Evolutionary conservation across 2,329 filamentous ascomycete genomes (phyloP).

Genomic region (Aureobasidium sp.): DNA sequence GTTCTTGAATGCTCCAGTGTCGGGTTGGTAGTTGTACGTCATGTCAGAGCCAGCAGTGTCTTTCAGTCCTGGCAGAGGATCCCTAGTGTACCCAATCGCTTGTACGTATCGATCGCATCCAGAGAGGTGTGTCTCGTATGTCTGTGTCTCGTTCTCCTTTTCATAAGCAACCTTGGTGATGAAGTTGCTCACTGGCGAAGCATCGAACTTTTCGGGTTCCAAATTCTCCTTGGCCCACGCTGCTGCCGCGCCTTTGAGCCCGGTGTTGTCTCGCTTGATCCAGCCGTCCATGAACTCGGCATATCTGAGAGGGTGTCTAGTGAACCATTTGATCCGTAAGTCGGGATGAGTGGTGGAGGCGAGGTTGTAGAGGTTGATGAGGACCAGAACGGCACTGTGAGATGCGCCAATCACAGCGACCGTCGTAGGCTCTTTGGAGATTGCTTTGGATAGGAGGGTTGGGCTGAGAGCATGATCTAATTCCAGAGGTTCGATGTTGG

Average conservation of each 20-base stretch:
- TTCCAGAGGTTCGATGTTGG: conserved; percentile 39
- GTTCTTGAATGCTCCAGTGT: conserved; percentile 31
- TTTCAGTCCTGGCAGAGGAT: conserved; percentile 44
- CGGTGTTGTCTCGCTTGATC: conserved; percentile 60
- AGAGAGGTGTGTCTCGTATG: conserved; percentile 43
- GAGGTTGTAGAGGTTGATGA: conserved; percentile 53
- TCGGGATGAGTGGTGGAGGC: conserved; percentile 45
- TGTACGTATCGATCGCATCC: conserved; percentile 49
- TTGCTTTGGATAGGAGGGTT: conserved; percentile 37
- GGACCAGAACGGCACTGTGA: conserved; percentile 56
- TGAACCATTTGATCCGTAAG: conserved; percentile 56
- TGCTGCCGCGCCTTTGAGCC: conserved; percentile 56
- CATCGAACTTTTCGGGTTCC: conserved; percentile 43
- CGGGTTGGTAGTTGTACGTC: conserved; percentile 40
- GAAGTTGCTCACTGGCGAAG: conserved; percentile 41
- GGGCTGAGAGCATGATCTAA: conserved; percentile 53
- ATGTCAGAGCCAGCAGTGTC: conserved; percentile 27
- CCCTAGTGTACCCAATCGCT: conserved; percentile 51
- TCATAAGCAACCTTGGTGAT: conserved; percentile 34
- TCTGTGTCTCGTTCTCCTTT: conserved; percentile 43
- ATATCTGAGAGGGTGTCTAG: conserved; percentile 52
- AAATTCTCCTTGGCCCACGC: conserved; percentile 53
- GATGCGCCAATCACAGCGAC: conserved; percentile 56
- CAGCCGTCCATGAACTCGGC: conserved; percentile 56
- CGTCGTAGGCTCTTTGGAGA: conserved; percentile 36